A percentile compares a stretch with the other conserved stretches of the same genome.
Evolutionary conservation across 192 early-diverging fungal genomes (phyloP).

Genomic region (Glomus cerebriforme): DNA sequence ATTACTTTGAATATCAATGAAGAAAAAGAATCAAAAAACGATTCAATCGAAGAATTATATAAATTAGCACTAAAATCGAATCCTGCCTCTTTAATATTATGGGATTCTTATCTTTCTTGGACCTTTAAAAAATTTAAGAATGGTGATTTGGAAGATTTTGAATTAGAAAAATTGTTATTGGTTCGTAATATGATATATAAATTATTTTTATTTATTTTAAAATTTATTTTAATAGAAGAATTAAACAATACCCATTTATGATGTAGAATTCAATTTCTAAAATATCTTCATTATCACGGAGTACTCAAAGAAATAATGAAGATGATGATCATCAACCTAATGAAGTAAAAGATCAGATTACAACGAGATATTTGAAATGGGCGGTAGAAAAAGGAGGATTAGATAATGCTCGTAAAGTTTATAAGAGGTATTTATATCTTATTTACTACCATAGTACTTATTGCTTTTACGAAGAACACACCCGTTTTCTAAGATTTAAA

Average conservation of each 20-base stretch:
- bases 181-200: neutral
- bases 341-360: neutral
- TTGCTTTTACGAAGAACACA: too few species aligned
- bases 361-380: neutral
- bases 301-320: neutral
- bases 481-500: neutral
- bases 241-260: neutral
- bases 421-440: constrained; percentile 8
- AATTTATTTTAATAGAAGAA: neutral
- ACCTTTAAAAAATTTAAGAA: neutral
- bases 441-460: too few species aligned
- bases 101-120: constrained; percentile 23
- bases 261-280: constrained; percentile 8
- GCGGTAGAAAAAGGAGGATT: constrained; percentile 2
- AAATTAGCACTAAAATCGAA: neutral
- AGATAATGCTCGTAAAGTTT: neutral
- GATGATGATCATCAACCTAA: neutral
- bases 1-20: neutral
- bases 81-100: neutral
- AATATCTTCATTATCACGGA: neutral
- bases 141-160: neutral
- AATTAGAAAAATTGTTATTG: constrained; percentile 24
- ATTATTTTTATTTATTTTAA: neutral
- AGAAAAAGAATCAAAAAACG: neutral
- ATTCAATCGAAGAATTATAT: neutral